phyloP scores from a whole-genome alignment of 2,329 filamentous ascomycete genomes.

The Daldinia sp. region DNA sequence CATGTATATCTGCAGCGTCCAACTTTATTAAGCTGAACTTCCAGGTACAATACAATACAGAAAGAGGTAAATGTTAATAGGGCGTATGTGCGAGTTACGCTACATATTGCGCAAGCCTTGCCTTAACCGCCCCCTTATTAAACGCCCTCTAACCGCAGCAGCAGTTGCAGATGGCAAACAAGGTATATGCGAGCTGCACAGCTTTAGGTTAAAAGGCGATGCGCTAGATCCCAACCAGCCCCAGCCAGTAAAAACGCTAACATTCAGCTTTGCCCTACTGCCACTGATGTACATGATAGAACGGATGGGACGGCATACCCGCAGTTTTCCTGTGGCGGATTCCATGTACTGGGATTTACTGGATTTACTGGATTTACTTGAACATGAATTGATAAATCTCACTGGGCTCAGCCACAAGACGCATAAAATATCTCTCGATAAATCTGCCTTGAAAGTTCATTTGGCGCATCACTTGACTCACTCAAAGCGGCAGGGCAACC shows the following conservation, averaged over 20 bases:
- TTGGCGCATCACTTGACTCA: constrained; percentile 39
- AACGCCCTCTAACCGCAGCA: background rate
- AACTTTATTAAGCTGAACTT: constrained; percentile 7
- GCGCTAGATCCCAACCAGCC: constrained; percentile 12
- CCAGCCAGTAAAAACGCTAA: constrained; percentile 25
- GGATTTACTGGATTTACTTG: background rate
- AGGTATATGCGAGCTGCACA: constrained; percentile 22
- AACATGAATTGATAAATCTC: constrained; percentile 11
- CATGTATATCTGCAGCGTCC: background rate
- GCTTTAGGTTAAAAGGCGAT: constrained; percentile 20
- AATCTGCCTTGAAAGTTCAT: constrained; percentile 35
- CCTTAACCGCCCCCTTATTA: background rate
- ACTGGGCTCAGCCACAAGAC: constrained; percentile 36
- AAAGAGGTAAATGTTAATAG: background rate
- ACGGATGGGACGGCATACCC: constrained; percentile 34
- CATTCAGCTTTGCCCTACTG: constrained; percentile 34
- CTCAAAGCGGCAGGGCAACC: constrained; percentile 19
- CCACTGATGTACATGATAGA: background rate
- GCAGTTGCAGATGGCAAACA: constrained; percentile 9
- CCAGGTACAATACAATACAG: background rate
- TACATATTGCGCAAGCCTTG: background rate
- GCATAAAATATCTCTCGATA: constrained; percentile 4
- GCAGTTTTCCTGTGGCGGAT: constrained; percentile 34
- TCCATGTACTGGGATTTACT: background rate
- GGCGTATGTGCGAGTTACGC: background rate